Conservation (phyloP, 495 filamentous ascomycete species). For the Chaetomium cochliodes region DNA sequence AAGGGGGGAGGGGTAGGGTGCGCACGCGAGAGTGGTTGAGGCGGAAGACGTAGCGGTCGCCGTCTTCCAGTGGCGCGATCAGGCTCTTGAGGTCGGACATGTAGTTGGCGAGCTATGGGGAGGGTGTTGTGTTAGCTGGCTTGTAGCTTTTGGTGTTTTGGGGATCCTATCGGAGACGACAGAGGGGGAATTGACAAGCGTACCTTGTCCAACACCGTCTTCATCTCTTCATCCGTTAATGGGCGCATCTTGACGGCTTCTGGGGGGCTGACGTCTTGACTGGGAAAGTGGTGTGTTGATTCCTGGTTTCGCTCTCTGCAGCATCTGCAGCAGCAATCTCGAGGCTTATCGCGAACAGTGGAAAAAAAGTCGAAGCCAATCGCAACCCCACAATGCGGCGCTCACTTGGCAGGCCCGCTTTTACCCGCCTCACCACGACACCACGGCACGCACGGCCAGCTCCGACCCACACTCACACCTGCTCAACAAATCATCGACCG, state of each 20-base stretch:
- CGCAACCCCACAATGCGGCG: constrained; percentile 22
- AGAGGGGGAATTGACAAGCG: not conserved
- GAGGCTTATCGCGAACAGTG: constrained; percentile 26
- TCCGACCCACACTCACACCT: not conserved
- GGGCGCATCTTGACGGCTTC: constrained; percentile 58
- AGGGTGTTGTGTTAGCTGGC: constrained; percentile 1
- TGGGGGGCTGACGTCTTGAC: not conserved
- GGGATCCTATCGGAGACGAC: not conserved
- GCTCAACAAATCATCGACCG: not conserved
- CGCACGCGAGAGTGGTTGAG: constrained; percentile 56
- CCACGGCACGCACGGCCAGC: too few relatives aligned
- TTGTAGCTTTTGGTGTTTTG: not conserved
- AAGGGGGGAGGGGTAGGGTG: not conserved
- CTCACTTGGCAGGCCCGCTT: constrained; percentile 22
- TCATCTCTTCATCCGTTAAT: constrained; percentile 69
- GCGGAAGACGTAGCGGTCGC: constrained; percentile 82
- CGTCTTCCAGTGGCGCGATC: constrained; percentile 68
- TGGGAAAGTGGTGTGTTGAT: not conserved
- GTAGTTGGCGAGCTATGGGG: constrained; percentile 35
- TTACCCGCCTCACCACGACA: constrained; percentile 31
- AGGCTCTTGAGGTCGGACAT: constrained; percentile 63
- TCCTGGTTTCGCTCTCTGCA: not conserved
- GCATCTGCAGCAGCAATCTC: too few relatives aligned
- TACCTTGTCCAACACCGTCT: constrained; percentile 70
- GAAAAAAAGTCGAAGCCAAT: constrained; percentile 28